Evolutionary conservation across 2,329 filamentous ascomycete genomes (phyloP).

Genomic region (Periconia sp.): DNA sequence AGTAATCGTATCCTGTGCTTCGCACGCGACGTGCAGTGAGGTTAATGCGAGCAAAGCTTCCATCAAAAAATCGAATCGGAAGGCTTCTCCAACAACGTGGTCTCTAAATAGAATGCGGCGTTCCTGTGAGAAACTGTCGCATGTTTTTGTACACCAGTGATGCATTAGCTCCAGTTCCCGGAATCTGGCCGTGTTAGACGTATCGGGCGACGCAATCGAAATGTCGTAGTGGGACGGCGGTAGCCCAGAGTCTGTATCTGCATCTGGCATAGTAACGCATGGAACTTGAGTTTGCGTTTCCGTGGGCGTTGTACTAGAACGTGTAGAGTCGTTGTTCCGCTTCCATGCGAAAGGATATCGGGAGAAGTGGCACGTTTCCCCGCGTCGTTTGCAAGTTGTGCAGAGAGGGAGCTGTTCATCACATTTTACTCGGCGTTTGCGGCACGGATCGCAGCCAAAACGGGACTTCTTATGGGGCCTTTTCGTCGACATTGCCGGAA

Average conservation of each 20-base stretch:
- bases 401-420: conserved; percentile 13
- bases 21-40: conserved; percentile 12
- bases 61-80: conserved; percentile 18
- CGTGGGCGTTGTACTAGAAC: not conserved
- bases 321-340: too few species aligned
- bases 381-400: conserved; percentile 8
- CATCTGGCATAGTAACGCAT: too few species aligned
- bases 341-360: not conserved
- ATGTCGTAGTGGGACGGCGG: not conserved
- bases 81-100: conserved; percentile 7
- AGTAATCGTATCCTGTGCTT: conserved; percentile 2
- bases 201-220: too few species aligned
- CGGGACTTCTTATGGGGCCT: conserved; percentile 16
- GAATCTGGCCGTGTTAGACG: conserved; percentile 2
- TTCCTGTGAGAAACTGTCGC: conserved; percentile 3
- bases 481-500: too few species aligned
- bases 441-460: conserved; percentile 16
- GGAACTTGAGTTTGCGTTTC: not conserved
- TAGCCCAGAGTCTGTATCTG: not conserved
- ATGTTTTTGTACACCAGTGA: conserved; percentile 17
- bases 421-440: conserved; percentile 19
- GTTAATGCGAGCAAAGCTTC: conserved; percentile 16
- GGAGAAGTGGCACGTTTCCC: conserved; percentile 12
- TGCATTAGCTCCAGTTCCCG: conserved; percentile 19
- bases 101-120: conserved; percentile 13